Percentiles rank a stretch among this genome's conserved stretches.
phyloP scores from a whole-genome alignment of 2,329 filamentous ascomycete species.

The Trichoderma lentiforme region DNA sequence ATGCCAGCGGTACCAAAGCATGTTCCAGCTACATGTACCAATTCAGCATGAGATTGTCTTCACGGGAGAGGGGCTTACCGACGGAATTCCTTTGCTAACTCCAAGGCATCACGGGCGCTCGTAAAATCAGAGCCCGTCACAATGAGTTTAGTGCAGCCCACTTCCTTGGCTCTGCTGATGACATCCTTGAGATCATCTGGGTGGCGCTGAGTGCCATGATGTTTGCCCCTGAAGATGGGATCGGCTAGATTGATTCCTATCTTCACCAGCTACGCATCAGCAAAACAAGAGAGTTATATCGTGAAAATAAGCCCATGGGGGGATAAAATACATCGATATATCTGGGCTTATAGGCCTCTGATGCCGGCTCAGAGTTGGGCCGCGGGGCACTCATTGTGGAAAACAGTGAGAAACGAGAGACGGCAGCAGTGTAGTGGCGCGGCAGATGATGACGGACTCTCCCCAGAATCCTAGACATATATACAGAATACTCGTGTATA shows the following conservation, averaged over 20 bases:
- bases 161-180: slow-evolving; percentile 70
- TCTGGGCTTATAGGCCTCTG: slow-evolving; percentile 40
- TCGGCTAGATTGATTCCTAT: slow-evolving; percentile 97
- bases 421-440: neutral
- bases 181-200: slow-evolving; percentile 72
- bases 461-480: slow-evolving; percentile 10
- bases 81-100: slow-evolving; percentile 73
- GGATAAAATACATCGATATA: slow-evolving; percentile 57
- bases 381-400: slow-evolving; percentile 29
- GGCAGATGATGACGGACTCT: slow-evolving; percentile 13
- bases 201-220: slow-evolving; percentile 75
- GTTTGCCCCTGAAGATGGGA: slow-evolving; percentile 79
- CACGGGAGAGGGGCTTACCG: slow-evolving; percentile 32
- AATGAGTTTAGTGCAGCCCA: slow-evolving; percentile 86
- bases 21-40: slow-evolving; percentile 56
- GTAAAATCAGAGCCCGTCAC: slow-evolving; percentile 85
- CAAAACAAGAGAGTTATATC: neutral
- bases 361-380: slow-evolving; percentile 20
- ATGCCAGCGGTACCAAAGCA: slow-evolving; percentile 92
- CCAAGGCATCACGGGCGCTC: slow-evolving; percentile 71
- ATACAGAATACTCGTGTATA: neutral
- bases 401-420: slow-evolving; percentile 11
- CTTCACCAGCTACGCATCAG: slow-evolving; percentile 36
- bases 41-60: slow-evolving; percentile 11
- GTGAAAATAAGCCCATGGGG: neutral